Conservation (phyloP, 2,329 filamentous ascomycete genomes). For the Penicillium glabrum region DNA sequence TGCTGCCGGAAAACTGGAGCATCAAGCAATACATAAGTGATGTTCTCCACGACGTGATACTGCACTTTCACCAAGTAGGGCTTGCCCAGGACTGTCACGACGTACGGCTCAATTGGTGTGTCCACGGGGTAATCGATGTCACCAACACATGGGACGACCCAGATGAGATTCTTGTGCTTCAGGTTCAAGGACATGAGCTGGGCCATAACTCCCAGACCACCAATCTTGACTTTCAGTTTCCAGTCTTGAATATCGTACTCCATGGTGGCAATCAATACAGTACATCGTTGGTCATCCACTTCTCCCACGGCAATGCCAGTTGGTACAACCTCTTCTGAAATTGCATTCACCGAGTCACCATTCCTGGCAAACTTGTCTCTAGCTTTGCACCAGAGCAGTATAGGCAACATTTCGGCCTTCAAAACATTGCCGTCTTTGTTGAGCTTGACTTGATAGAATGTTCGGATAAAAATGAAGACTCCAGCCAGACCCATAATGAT, state of each 20-base stretch:
- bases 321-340: constrained; percentile 37
- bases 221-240: constrained; percentile 70
- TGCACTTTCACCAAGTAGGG: constrained; percentile 63
- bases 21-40: constrained; percentile 68
- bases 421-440: constrained; percentile 58
- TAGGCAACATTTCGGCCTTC: constrained; percentile 39
- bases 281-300: constrained; percentile 43
- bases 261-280: constrained; percentile 67
- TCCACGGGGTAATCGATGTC: constrained; percentile 66
- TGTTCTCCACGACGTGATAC: constrained; percentile 63
- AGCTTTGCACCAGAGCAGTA: constrained; percentile 34
- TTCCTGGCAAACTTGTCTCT: constrained; percentile 28
- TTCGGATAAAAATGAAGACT: constrained; percentile 59
- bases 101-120: constrained; percentile 59
- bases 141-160: constrained; percentile 54
- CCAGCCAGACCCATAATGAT: constrained; percentile 50
- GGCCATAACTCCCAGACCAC: constrained; percentile 69
- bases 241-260: constrained; percentile 72
- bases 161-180: constrained; percentile 59
- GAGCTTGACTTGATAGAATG: constrained; percentile 64
- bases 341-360: constrained; percentile 33
- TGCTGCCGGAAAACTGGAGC: constrained; percentile 66
- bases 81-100: constrained; percentile 60
- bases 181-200: constrained; percentile 68
- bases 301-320: constrained; percentile 32